Evolutionary conservation across 2,329 filamentous ascomycete species (phyloP).

Genomic region (Epichloe scottii): DNA sequence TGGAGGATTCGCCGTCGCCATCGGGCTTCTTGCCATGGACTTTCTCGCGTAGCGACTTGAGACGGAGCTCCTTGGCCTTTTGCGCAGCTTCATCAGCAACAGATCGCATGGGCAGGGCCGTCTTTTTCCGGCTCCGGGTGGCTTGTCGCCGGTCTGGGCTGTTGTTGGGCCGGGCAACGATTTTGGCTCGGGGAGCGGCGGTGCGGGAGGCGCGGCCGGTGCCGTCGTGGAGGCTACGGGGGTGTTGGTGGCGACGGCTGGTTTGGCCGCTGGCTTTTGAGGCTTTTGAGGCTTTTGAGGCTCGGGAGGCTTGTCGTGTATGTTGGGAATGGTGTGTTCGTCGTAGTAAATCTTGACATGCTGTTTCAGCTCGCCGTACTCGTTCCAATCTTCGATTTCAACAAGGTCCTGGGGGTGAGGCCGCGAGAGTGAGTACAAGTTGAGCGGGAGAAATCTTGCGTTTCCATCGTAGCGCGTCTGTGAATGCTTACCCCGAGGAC

Average conservation of each 20-base stretch:
- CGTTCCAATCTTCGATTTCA: constrained; percentile 97
- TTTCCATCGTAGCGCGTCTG: too few relatives aligned
- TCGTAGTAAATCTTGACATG: constrained; percentile 61
- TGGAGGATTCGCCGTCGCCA: constrained; percentile 7
- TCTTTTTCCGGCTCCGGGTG: constrained; percentile 11
- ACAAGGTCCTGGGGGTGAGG: constrained; percentile 58
- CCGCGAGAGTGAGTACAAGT: background rate
- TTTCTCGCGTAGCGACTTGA: constrained; percentile 41
- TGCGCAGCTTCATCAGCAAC: constrained; percentile 53
- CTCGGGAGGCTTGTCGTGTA: constrained; percentile 37
- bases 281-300: constrained; percentile 17
- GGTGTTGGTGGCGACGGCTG: constrained; percentile 12
- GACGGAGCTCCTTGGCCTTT: constrained; percentile 48
- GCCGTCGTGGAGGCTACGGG: constrained; percentile 10
- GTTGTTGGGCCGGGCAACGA: constrained; percentile 9
- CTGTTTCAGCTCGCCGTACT: constrained; percentile 88
- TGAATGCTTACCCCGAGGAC: constrained; percentile 64
- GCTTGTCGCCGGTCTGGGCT: constrained; percentile 13
- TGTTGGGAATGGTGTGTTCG: constrained; percentile 45
- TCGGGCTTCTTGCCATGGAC: constrained; percentile 34
- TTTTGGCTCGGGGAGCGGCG: constrained; percentile 12
- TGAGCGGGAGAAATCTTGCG: too few relatives aligned
- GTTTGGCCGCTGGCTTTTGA: constrained; percentile 13
- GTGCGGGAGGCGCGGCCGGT: constrained; percentile 8
- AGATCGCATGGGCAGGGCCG: constrained; percentile 33